Conservation (phyloP, 345 rosid genomes). For the Populus ilicifolia region DNA sequence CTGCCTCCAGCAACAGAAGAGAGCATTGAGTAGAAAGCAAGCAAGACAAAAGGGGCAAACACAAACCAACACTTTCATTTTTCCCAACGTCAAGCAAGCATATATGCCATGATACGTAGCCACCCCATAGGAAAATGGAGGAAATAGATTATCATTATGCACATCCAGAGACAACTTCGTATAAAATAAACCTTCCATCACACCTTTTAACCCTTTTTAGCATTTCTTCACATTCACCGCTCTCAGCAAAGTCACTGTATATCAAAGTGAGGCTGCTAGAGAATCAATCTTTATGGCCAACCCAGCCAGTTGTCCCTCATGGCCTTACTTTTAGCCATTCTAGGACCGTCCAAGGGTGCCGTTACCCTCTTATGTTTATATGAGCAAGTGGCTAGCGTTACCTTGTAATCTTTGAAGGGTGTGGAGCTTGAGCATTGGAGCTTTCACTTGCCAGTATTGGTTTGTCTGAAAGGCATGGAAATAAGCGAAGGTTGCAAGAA, state of each 20-base stretch:
- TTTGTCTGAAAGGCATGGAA: conserved; percentile 29
- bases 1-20: conserved; percentile 5
- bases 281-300: conserved; percentile 48
- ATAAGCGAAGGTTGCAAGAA: conserved; percentile 7
- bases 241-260: conserved; percentile 36
- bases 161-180: neutral
- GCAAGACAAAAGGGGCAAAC: conserved; percentile 44
- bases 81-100: conserved; percentile 65
- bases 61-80: conserved; percentile 26
- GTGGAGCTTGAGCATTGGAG: neutral
- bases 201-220: conserved; percentile 16
- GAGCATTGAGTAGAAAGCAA: conserved; percentile 75
- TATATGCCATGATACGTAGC: conserved; percentile 44
- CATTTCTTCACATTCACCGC: conserved; percentile 35
- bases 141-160: neutral
- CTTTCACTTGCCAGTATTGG: neutral
- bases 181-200: conserved; percentile 9
- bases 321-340: conserved; percentile 23
- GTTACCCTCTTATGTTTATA: neutral
- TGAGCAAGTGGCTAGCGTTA: neutral
- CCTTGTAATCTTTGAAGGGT: conserved; percentile 8
- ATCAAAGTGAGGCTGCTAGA: conserved; percentile 38
- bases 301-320: conserved; percentile 23
- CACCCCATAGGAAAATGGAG: neutral
- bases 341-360: conserved; percentile 5